phyloP scores from a whole-genome alignment of 208 protist genomes.

The Crithidia fasciculata region DNA sequence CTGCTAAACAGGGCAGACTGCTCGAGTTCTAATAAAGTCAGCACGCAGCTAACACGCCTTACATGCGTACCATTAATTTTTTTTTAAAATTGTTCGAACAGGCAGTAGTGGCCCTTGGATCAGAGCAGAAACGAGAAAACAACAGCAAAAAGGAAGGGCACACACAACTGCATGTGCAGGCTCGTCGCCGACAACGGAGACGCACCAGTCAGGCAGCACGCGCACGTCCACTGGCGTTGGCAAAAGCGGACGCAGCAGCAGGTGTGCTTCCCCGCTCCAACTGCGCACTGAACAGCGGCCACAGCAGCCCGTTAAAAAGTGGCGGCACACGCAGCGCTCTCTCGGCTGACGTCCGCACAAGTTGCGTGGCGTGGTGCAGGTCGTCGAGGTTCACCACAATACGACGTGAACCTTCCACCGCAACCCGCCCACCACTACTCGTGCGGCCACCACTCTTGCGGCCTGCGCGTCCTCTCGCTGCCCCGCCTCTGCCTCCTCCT shows the following conservation, averaged over 20 bases:
- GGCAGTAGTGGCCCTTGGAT: too few species aligned
- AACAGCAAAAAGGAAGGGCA: too few species aligned
- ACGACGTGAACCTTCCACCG: not conserved
- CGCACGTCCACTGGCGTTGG: not conserved
- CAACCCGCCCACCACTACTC: not conserved
- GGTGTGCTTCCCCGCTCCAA: not conserved
- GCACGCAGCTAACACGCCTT: too few species aligned
- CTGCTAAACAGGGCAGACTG: too few species aligned
- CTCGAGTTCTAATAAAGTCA: too few species aligned
- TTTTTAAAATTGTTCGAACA: too few species aligned
- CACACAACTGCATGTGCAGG: too few species aligned
- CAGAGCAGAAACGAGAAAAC: too few species aligned
- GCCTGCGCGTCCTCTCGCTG: not conserved
- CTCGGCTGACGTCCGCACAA: constrained; percentile 43
- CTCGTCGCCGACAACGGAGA: too few species aligned
- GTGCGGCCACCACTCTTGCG: constrained; percentile 1
- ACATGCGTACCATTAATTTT: too few species aligned
- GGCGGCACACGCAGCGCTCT: constrained; percentile 20
- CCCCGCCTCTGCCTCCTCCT: constrained; percentile 10
- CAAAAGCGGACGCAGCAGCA: too few species aligned
- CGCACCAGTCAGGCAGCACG: not conserved
- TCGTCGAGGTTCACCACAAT: constrained; percentile 57
- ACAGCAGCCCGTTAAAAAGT: constrained; percentile 50
- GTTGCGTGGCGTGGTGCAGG: constrained; percentile 41
- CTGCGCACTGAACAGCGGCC: constrained; percentile 36